These are phyloP conservation scores for Mrakia hoshinonis DNA, from an alignment of 768 basidiomycete genomes.

Conservation along the genomic window DNA sequence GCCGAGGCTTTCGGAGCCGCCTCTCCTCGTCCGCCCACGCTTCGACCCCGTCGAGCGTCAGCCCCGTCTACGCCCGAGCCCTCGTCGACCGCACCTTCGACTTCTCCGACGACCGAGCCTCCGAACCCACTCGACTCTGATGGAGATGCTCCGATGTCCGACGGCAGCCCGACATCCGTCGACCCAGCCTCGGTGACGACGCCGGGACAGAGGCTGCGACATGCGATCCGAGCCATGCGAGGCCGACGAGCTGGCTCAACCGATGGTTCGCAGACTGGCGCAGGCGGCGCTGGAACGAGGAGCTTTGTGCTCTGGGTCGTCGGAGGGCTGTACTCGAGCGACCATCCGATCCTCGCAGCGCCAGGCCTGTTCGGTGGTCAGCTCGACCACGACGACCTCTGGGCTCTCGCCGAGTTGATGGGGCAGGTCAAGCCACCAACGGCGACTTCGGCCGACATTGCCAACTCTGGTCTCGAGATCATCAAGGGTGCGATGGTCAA, in stretches of 20 bases:
- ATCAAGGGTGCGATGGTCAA: slow-evolving; percentile 53
- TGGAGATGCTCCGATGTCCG: not conserved
- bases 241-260: not conserved
- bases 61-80: not conserved
- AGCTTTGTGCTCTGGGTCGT: slow-evolving; percentile 23
- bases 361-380: slow-evolving; percentile 42
- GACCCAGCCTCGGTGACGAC: not conserved
- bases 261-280: not conserved
- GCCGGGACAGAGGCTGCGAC: not conserved
- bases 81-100: not conserved
- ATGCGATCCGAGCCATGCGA: slow-evolving; percentile 3
- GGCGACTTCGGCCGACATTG: slow-evolving; percentile 73
- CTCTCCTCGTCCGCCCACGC: not conserved
- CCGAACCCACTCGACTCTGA: not conserved
- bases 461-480: slow-evolving; percentile 68
- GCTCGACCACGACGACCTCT: slow-evolving; percentile 47
- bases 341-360: slow-evolving; percentile 70
- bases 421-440: slow-evolving; percentile 77
- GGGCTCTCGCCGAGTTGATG: slow-evolving; percentile 70
- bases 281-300: not conserved
- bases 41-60: not conserved
- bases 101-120: not conserved
- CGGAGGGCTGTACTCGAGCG: slow-evolving; percentile 78
- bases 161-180: not conserved
- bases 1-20: not conserved